Evolutionary conservation across 23 red algal species (phyloP), one percentile per base, ranked within the genome.

Genomic region (Chondrus crispus): DNA sequence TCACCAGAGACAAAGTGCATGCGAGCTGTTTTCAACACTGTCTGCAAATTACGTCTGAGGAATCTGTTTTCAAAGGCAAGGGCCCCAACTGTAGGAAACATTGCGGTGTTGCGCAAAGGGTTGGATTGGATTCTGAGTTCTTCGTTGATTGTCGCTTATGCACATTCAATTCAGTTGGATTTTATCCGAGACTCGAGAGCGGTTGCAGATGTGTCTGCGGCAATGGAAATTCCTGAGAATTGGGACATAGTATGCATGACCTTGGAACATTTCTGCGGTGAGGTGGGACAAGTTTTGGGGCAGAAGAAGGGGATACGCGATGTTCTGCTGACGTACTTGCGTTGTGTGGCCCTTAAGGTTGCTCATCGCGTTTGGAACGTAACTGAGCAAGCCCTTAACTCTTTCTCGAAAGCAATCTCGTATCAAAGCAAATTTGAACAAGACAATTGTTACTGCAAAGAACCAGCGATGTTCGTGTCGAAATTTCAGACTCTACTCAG

Each of bases 371-470:
- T 89, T 46, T 89, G 70, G 85, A 22, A 18, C 20, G 85, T 89
- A 33, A 77, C 46, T 20, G 68, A 79, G 33, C n/a, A 79, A 60
- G 85, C 77, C 9, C 36, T 89, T 35, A 22, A 16, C 9, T 46
- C 69, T 13, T 57, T 42, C 2, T 89, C 69, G 22, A 89, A 79
- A 36, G 85, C 85, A 24, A 64, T 89, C 9, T 35, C 22, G 5
- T n/a, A 14, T 4, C 30, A 41, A 30, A 18, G n/a, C 16, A 89
- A 35, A 51, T 35, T 42, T 14, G 6, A 69, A 19, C 14, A 58
- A 12, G 39, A 66, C 37, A 89, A 46, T 36, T 89, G 85, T 50
- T 89, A 35, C 46, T 89, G 85, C 39, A 47, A 22, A 19, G 39
- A 58, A 79, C 38, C 68, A 22, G 40, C 85, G 18, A 33, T 77